Base-by-base conservation (phyloP, 192 early-diverging fungal genomes). In the Coemansia sp. region DNA sequence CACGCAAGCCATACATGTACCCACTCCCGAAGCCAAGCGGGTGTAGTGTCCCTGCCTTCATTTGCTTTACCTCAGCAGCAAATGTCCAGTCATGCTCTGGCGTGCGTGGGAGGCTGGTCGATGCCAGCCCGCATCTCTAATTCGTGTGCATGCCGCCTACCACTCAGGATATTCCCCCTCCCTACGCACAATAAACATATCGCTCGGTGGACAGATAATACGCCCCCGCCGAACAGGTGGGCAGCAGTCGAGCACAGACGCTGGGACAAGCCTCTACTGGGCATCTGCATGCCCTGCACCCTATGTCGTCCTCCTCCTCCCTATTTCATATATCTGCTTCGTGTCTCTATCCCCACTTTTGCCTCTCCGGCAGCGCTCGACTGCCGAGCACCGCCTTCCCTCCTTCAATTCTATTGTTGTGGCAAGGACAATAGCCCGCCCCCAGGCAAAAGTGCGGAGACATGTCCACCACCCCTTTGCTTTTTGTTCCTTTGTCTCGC, bases 31-130 rank as follows among this genome's bases (percentile, higher is more conserved):
- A 48, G 45, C 45, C 45, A n/a, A 10, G 45, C 45, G 45, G 45
- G 45, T 44, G 42, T 44, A 53, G 51, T 27, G 51, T 29, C 51
- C 51, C 51, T 53, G 51, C 51, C 23, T 53, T 23, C 25, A 23
- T 27, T 5, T 44, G 42, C 42, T 44, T 44, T 23, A 10, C 23
- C 51, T 27, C 51, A 29, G 51, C 23, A 27, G 21, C 51, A 53
- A 31, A 53, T 53, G 51, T 12, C 51, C 51, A 53, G 51, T 53
- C 51, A 53, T 27, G 51, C 51, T 53, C 27, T 53, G 51, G 51
- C 51, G 12, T 53, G 51, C 51, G 51, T 53, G 51, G 51, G 51
- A 53, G 48, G 48, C 48, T 50, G 48, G 48, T 19, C 48, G 51
- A 23, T 23, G 11, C 23, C 51, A 27, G 51, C 51, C 51, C 51